Evolutionary conservation across 176 grass and related monocot genomes (phyloP).

Genomic region (Zoysia japonica): DNA sequence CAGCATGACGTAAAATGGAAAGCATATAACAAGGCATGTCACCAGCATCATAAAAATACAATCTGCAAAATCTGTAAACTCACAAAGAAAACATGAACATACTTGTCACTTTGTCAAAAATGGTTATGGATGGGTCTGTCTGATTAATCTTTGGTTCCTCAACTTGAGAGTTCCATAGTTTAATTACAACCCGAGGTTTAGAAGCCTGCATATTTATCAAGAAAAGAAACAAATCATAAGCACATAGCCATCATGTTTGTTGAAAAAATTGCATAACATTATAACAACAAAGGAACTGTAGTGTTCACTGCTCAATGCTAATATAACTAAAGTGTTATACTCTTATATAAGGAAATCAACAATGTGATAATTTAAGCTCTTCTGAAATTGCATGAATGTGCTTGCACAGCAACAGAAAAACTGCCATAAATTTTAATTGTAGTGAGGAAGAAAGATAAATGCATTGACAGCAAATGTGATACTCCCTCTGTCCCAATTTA

Average conservation of each 20-base stretch:
- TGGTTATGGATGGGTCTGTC: constrained; percentile 60
- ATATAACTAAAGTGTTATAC: background rate
- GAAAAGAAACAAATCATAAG: constrained; percentile 7
- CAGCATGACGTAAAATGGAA: constrained; percentile 15
- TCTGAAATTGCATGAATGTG: background rate
- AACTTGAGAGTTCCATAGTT: constrained; percentile 79
- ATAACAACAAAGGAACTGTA: background rate
- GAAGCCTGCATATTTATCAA: constrained; percentile 51
- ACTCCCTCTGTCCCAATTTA: too few relatives aligned
- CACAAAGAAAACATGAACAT: constrained; percentile 46
- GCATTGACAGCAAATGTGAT: too few relatives aligned
- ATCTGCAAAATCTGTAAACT: constrained; percentile 18
- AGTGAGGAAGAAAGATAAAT: too few relatives aligned
- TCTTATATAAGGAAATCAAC: background rate
- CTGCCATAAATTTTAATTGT: background rate
- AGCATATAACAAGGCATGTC: constrained; percentile 19
- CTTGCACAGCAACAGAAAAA: background rate
- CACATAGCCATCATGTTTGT: constrained; percentile 6
- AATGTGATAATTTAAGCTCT: background rate
- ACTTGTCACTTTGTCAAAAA: constrained; percentile 87
- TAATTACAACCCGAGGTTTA: constrained; percentile 63
- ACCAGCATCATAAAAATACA: constrained; percentile 19
- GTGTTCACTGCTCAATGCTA: background rate
- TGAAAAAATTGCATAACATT: background rate
- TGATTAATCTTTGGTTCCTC: constrained; percentile 79